phyloP scores from a whole-genome alignment of 176 grass and related monocot species.

The barley (Hordeum vulgare) region MorexV3_pseudomolecules_assembly NC_058520.1:531587910-531588409 shows the following conservation, averaged over 20 bases:
- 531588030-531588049: not conserved
- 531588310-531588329: slow-evolving; percentile 1
- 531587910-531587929: not conserved
- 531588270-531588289: not conserved
- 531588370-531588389: slow-evolving; percentile 17
- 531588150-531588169: not conserved
- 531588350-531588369: slow-evolving; percentile 5
- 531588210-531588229: slow-evolving; percentile 7
- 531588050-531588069: slow-evolving; percentile 36
- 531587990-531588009: slow-evolving; percentile 42
- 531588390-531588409: slow-evolving; percentile 10
- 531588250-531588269: slow-evolving; percentile 7
- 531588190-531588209: slow-evolving; percentile 28
- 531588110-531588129: not conserved
- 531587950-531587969: slow-evolving; percentile 22
- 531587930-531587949: slow-evolving; percentile 4
- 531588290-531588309: not conserved
- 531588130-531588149: not conserved
- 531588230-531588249: slow-evolving; percentile 8
- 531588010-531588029: slow-evolving; percentile 16
- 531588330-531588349: not conserved
- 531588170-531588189: not conserved
- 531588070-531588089: slow-evolving; percentile 31
- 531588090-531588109: slow-evolving; percentile 13
- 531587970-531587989: slow-evolving; percentile 33